Evolutionary conservation across 2,329 filamentous ascomycete species (phyloP).

Genomic region (Drechslerella coelobrocha): DNA sequence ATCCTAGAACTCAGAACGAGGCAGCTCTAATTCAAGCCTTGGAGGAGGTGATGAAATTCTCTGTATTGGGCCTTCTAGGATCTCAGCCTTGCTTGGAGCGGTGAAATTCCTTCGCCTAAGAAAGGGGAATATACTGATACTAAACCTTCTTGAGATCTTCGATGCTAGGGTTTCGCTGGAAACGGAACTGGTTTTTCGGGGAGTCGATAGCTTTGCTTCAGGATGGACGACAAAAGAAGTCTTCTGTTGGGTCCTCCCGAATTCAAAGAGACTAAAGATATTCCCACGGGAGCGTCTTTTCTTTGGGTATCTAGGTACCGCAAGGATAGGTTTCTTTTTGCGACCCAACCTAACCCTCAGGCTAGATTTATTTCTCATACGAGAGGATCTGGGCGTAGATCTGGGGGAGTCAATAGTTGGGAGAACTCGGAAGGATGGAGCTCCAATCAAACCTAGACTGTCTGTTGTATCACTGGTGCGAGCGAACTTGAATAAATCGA

Average conservation of each 20-base stretch:
- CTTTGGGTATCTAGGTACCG: conserved; percentile 32
- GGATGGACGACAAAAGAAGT: conserved; percentile 18
- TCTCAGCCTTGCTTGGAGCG: not conserved
- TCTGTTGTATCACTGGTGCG: not conserved
- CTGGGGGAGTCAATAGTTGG: conserved; percentile 11
- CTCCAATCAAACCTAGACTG: not conserved
- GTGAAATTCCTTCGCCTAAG: conserved; percentile 17
- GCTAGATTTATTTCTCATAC: conserved; percentile 11
- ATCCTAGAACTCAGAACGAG: conserved; percentile 19
- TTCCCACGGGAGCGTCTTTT: conserved; percentile 23
- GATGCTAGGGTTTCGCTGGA: conserved; percentile 1
- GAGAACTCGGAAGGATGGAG: conserved; percentile 31
- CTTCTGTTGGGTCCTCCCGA: conserved; percentile 6
- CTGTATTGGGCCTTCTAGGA: not conserved
- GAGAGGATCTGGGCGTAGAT: not conserved
- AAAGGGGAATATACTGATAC: conserved; percentile 14
- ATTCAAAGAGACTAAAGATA: conserved; percentile 30
- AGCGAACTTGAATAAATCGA: conserved; percentile 31
- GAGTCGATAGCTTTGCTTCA: not conserved
- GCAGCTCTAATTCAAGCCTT: conserved; percentile 20
- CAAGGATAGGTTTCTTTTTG: conserved; percentile 45
- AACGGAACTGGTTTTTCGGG: conserved; percentile 1
- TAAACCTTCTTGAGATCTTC: conserved; percentile 14
- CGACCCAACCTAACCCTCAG: conserved; percentile 30
- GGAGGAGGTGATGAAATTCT: conserved; percentile 18